Evolutionary conservation across 345 rosid species (phyloP).

Genomic region (Lepidium africanum): DNA sequence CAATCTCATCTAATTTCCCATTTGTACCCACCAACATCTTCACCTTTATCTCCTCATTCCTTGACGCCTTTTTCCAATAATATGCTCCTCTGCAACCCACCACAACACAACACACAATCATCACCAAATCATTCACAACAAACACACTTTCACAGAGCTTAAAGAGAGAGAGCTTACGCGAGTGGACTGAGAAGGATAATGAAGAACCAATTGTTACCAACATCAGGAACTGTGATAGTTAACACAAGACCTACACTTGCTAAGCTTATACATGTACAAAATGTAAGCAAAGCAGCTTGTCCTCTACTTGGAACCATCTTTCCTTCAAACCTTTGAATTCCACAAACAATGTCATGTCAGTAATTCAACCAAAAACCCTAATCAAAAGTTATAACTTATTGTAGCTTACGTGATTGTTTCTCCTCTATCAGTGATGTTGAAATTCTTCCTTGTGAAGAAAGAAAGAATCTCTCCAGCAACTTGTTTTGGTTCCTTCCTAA

Average conservation of each 20-base stretch:
- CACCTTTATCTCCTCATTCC: slow-evolving; percentile 89
- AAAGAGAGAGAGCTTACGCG: slow-evolving; percentile 48
- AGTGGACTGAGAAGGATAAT: slow-evolving; percentile 65
- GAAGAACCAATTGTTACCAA: slow-evolving; percentile 96
- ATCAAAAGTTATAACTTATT: background rate
- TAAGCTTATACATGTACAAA: slow-evolving; percentile 92
- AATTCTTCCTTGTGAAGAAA: slow-evolving; percentile 82
- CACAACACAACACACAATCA: slow-evolving; percentile 10
- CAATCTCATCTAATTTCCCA: slow-evolving; percentile 47
- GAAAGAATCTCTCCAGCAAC: slow-evolving; percentile 87
- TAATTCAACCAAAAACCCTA: background rate
- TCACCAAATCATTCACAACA: background rate
- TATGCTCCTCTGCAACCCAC: slow-evolving; percentile 61
- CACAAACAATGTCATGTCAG: slow-evolving; percentile 14
- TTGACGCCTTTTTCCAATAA: slow-evolving; percentile 85
- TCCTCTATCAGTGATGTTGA: slow-evolving; percentile 69
- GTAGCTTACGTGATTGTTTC: slow-evolving; percentile 79
- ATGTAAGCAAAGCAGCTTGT: slow-evolving; percentile 87
- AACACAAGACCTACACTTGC: slow-evolving; percentile 91
- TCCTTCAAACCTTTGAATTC: slow-evolving; percentile 62
- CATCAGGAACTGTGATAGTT: slow-evolving; percentile 72
- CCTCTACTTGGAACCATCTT: slow-evolving; percentile 84
- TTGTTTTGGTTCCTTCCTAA: slow-evolving; percentile 49
- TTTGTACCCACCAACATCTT: slow-evolving; percentile 57
- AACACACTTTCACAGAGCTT: slow-evolving; percentile 1